Conservation (phyloP, 129 eudicot species). For the Scalesia atractyloides region DNA sequence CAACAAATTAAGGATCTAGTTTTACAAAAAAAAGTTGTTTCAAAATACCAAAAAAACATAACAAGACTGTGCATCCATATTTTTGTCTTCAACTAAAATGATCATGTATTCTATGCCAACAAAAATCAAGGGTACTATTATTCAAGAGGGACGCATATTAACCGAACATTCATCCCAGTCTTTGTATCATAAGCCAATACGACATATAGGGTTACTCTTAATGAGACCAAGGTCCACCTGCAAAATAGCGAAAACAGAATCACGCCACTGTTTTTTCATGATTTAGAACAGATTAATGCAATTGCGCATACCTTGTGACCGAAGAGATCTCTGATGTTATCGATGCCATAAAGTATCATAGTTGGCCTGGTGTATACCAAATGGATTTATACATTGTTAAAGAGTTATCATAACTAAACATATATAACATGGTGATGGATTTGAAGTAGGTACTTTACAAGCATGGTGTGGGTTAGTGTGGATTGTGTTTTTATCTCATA, state of each 20-base stretch:
- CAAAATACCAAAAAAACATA: neutral
- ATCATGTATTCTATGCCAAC: conserved; percentile 25
- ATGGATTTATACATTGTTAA: neutral
- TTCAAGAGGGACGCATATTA: neutral
- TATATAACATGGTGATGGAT: neutral
- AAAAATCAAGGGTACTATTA: neutral
- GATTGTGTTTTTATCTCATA: conserved; percentile 9
- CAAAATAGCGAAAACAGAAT: conserved; percentile 16
- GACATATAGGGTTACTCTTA: conserved; percentile 78
- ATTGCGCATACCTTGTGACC: conserved; percentile 81
- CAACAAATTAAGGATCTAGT: conserved; percentile 2
- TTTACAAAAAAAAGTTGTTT: conserved; percentile 14
- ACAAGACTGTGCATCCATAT: neutral
- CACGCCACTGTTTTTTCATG: conserved; percentile 3
- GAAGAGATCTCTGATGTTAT: conserved; percentile 95
- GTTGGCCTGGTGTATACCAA: conserved; percentile 61
- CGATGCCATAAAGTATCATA: conserved; percentile 91
- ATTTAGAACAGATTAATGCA: neutral
- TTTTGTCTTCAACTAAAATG: neutral
- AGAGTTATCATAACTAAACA: neutral
- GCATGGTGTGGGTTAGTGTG: neutral
- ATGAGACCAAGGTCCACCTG: conserved; percentile 94
- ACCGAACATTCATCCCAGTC: neutral
- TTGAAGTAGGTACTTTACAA: neutral
- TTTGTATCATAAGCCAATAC: conserved; percentile 50